phyloP scores from a whole-genome alignment of 768 basidiomycete species.

The Lentinula lateritia region DNA sequence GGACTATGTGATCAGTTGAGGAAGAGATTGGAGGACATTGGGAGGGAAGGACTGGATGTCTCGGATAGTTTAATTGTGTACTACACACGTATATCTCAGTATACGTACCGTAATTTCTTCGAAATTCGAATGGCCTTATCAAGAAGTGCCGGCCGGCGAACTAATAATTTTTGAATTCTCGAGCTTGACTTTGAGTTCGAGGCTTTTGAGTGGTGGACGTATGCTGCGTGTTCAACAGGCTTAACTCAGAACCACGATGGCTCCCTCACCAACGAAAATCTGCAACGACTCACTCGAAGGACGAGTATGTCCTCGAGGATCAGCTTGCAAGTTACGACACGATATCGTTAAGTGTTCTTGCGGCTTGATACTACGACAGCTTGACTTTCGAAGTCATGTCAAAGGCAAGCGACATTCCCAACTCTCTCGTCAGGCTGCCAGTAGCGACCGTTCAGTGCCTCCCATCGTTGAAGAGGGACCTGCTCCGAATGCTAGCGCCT shows the following conservation, averaged over 20 bases:
- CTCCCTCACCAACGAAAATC: slow-evolving; percentile 13
- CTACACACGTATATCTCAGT: background rate
- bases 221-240: background rate
- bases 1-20: background rate
- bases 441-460: background rate
- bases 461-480: background rate
- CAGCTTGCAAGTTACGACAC: slow-evolving; percentile 25
- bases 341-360: slow-evolving; percentile 32
- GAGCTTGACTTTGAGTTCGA: background rate
- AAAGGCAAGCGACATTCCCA: slow-evolving; percentile 23
- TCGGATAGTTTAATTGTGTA: background rate
- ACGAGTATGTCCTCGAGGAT: slow-evolving; percentile 21
- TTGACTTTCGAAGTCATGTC: slow-evolving; percentile 17
- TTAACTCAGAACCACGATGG: slow-evolving; percentile 2
- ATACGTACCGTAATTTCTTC: no score
- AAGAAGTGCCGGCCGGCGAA: background rate
- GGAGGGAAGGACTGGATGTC: background rate
- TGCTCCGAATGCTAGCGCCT: background rate
- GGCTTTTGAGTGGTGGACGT: background rate
- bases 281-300: slow-evolving; percentile 21
- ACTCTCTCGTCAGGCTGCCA: background rate
- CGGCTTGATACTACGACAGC: slow-evolving; percentile 22
- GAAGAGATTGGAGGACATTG: background rate
- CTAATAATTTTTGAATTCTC: no score
- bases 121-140: background rate